Evolutionary conservation across 176 grass and related monocot species (phyloP), one percentile per base, ranked within the genome.

Genomic region (Rhynchospora pubera): DNA sequence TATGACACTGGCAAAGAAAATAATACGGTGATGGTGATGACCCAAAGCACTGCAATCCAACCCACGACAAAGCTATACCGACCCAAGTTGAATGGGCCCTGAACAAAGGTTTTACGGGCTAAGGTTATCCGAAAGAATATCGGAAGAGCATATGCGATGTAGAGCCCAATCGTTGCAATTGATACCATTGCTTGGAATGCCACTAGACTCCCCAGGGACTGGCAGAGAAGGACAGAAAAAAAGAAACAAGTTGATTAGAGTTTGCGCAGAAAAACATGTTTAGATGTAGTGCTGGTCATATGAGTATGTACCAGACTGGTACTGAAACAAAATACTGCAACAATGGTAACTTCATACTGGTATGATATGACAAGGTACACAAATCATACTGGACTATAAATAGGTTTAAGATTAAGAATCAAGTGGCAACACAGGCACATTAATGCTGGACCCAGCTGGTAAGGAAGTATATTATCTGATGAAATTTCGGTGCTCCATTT

Each of bases 181-280:
- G 96, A 98, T 79, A 98, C 92, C 96, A 98, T 98, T 30, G 96
- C 96, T 87, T 94, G 96, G 89, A 98, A 98, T 59, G 96, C 96
- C 67, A 98, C 96, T n/a, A 93, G 65, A 79, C 96, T 98, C 19
- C 90, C 90, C 28, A 98, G 87, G 26, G 87, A 93, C 95, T 97
- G 92, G 81, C 71, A 78, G 22, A 56, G n/a, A 56, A 62, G 26
- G 11, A 65, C 14, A 2, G 0, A 39, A 70, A 50, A 83, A 34
- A 51, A 52, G 13, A 68, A n/a, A 65, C 8, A 2, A 46, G 7
- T 71, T 71, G 64, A 21, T 11, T 45, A 70, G 39, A 46, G 6
- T 46, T 19, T 7, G 45, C 0, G 66, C 15, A 70, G 42, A 34
- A 14, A 5, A 7, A 32, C 15, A 65, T 5, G 13, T 15, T 28